These are phyloP conservation scores for Neurospora sp. DNA, from an alignment of 2,329 filamentous ascomycete species.

Conservation along the genomic window DNA sequence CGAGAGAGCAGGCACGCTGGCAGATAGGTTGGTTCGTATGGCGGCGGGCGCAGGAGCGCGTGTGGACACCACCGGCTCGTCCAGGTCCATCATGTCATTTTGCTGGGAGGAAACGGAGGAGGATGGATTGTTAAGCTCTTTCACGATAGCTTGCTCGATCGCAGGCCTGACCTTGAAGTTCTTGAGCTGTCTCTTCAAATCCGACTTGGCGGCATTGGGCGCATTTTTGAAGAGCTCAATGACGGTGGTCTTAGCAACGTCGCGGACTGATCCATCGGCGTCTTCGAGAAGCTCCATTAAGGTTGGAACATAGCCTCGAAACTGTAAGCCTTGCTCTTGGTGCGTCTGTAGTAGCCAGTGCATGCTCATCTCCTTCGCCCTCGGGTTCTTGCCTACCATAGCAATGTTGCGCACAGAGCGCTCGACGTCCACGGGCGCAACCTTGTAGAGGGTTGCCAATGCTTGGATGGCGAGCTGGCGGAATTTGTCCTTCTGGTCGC, in stretches of 20 bases:
- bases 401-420: constrained; percentile 67
- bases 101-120: constrained; percentile 30
- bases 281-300: constrained; percentile 86
- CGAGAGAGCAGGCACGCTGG: constrained; percentile 40
- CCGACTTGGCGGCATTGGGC: constrained; percentile 73
- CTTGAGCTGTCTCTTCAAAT: constrained; percentile 78
- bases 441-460: constrained; percentile 66
- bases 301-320: constrained; percentile 71
- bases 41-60: constrained; percentile 28
- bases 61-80: background rate
- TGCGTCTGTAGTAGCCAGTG: constrained; percentile 83
- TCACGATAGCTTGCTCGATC: constrained; percentile 73
- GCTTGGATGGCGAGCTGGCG: constrained; percentile 65
- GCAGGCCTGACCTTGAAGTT: constrained; percentile 77
- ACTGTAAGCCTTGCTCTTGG: constrained; percentile 66
- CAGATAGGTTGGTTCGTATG: constrained; percentile 32
- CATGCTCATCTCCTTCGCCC: constrained; percentile 78
- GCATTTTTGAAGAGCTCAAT: constrained; percentile 83
- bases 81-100: constrained; percentile 15
- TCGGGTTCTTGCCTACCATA: constrained; percentile 69
- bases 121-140: constrained; percentile 52
- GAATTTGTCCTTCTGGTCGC: constrained; percentile 80
- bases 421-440: constrained; percentile 66
- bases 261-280: constrained; percentile 77
- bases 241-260: constrained; percentile 71